Evolutionary conservation across 73 alveolate species (phyloP).

Genomic region (Uronychia binucleata): DNA sequence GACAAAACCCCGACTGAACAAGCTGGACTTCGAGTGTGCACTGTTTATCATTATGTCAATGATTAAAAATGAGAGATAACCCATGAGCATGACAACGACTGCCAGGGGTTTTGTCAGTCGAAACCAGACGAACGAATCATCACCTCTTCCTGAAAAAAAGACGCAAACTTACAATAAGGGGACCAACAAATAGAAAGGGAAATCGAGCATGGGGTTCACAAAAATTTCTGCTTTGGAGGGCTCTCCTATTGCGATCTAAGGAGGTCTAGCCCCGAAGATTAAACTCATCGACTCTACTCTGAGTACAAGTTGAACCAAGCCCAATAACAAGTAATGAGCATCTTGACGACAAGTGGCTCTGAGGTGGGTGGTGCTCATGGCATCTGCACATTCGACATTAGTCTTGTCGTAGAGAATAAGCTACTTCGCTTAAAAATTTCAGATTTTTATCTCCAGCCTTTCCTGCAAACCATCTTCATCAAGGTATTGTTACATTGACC

Average conservation of each 20-base stretch:
- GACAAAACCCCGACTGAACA: no score
- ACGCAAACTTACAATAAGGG: no score
- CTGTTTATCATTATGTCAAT: no score
- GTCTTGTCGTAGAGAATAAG: slow-evolving; percentile 1
- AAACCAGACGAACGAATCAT: no score
- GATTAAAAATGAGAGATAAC: no score
- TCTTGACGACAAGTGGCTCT: not conserved
- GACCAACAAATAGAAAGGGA: no score
- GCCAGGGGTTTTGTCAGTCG: no score
- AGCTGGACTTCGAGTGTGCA: no score
- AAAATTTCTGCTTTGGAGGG: no score
- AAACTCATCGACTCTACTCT: not conserved
- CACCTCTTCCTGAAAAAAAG: no score
- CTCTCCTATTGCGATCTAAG: not conserved
- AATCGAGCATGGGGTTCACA: no score
- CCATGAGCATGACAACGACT: no score
- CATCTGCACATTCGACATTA: not conserved
- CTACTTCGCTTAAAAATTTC: not conserved
- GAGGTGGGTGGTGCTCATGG: not conserved
- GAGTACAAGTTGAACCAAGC: not conserved
- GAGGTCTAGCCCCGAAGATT: not conserved
- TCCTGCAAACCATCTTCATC: slow-evolving; percentile 2
- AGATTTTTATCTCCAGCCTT: slow-evolving; percentile 4
- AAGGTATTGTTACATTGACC: not conserved
- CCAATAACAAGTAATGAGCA: not conserved